Evolutionary conservation across 192 early-diverging fungal genomes (phyloP).

Genomic region (Thamnidium elegans): DNA sequence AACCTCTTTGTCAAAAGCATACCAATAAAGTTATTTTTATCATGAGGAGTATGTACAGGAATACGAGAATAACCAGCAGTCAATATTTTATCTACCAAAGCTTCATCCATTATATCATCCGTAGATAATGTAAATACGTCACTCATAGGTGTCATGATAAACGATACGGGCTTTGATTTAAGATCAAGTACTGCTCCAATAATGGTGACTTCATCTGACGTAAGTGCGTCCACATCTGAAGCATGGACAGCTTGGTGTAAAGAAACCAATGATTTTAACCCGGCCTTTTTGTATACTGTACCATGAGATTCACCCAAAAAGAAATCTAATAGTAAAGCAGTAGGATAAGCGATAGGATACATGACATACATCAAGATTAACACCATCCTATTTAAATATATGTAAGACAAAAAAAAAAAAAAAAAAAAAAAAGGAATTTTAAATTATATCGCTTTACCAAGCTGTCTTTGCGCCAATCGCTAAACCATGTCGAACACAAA

Average conservation of each 20-base stretch:
- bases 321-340: constrained; percentile 80
- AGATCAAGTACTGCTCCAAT: constrained; percentile 73
- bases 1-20: constrained; percentile 72
- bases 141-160: constrained; percentile 66
- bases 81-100: constrained; percentile 55
- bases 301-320: constrained; percentile 84
- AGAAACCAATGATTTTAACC: constrained; percentile 74
- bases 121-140: constrained; percentile 67
- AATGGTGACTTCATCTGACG: constrained; percentile 74
- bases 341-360: constrained; percentile 79
- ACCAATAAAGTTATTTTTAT: constrained; percentile 64
- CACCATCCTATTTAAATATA: constrained; percentile 46
- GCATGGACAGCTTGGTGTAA: constrained; percentile 60
- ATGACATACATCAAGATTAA: constrained; percentile 61
- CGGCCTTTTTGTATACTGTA: constrained; percentile 78
- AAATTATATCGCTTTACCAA: constrained; percentile 29
- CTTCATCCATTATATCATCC: constrained; percentile 56
- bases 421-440: not conserved
- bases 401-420: not conserved
- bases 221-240: constrained; percentile 55
- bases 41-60: constrained; percentile 60
- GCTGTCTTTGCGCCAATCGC: constrained; percentile 87
- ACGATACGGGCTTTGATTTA: constrained; percentile 60
- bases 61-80: constrained; percentile 69
- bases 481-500: constrained; percentile 88